phyloP scores from a whole-genome alignment of 2,329 filamentous ascomycete species.

The Diaporthe amygdali region DNA sequence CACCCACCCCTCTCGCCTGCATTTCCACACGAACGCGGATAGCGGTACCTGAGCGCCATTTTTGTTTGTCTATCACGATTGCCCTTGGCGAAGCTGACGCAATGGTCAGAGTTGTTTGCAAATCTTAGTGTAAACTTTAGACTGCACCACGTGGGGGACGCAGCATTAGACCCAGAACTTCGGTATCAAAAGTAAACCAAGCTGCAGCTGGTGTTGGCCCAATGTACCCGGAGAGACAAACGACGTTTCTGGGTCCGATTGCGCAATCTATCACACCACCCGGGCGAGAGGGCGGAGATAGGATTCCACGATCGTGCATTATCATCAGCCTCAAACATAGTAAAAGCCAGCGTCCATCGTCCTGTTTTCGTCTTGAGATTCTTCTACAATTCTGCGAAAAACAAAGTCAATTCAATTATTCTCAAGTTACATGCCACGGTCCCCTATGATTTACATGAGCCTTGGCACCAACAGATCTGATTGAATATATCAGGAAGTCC shows the following conservation, averaged over 20 bases:
- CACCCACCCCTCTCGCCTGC: neutral
- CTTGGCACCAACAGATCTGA: too few relatives aligned
- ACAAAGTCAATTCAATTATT: neutral
- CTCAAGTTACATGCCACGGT: neutral
- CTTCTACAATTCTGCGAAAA: neutral
- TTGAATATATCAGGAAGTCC: neutral
- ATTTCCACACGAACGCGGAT: neutral
- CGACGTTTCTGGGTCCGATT: neutral
- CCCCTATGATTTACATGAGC: neutral
- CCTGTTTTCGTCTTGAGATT: neutral
- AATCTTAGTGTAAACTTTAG: conserved; percentile 10
- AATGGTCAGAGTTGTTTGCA: neutral
- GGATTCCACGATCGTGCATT: neutral
- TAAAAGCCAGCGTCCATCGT: neutral
- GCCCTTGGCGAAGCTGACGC: neutral
- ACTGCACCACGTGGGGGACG: neutral
- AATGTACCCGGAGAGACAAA: neutral
- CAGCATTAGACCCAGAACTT: neutral
- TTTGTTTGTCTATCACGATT: neutral
- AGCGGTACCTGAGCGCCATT: neutral
- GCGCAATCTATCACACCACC: conserved; percentile 8
- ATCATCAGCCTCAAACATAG: neutral
- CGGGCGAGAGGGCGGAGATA: neutral
- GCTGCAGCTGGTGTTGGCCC: neutral
- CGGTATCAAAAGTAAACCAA: neutral